Evolutionary conservation across 352 stramenopile genomes (phyloP).

Genomic region (Pythium utonaiense): DNA sequence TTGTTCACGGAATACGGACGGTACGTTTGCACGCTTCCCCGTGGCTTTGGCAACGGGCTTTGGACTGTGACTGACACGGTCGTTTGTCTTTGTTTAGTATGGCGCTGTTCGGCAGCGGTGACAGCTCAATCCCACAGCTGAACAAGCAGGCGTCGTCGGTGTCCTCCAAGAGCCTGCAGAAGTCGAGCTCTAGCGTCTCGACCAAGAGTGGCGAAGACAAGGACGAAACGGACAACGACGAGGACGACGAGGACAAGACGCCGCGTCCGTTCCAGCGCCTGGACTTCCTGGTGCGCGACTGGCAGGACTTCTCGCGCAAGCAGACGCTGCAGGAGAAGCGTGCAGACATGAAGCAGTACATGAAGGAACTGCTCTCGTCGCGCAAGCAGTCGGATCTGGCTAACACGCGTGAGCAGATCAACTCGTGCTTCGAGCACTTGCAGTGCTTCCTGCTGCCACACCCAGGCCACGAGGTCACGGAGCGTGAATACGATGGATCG

Average conservation of each 20-base stretch:
- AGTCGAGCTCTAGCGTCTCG: conserved; percentile 37
- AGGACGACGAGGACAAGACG: conserved; percentile 27
- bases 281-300: conserved; percentile 98
- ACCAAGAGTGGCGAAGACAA: conserved; percentile 25
- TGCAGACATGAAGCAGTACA: conserved; percentile 94
- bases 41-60: background rate
- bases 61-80: background rate
- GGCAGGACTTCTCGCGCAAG: conserved; percentile 95
- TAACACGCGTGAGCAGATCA: conserved; percentile 96
- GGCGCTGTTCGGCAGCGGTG: conserved; percentile 60
- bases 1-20: conserved; percentile 99
- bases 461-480: conserved; percentile 95
- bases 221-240: conserved; percentile 19
- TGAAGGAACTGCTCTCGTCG: conserved; percentile 89
- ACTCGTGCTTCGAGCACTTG: conserved; percentile 95
- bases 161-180: conserved; percentile 29
- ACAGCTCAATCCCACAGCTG: conserved; percentile 24
- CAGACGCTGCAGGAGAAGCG: conserved; percentile 87
- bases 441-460: conserved; percentile 95
- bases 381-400: conserved; percentile 92
- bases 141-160: conserved; percentile 20
- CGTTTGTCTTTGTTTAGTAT: conserved; percentile 36
- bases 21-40: conserved; percentile 37
- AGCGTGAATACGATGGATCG: conserved; percentile 96
- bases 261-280: conserved; percentile 96